Percentiles rank a stretch among this genome's conserved stretches.
Evolutionary conservation across 1,284 basidiomycete genomes (phyloP).

Genomic region (Ceratobasidium sp.): DNA sequence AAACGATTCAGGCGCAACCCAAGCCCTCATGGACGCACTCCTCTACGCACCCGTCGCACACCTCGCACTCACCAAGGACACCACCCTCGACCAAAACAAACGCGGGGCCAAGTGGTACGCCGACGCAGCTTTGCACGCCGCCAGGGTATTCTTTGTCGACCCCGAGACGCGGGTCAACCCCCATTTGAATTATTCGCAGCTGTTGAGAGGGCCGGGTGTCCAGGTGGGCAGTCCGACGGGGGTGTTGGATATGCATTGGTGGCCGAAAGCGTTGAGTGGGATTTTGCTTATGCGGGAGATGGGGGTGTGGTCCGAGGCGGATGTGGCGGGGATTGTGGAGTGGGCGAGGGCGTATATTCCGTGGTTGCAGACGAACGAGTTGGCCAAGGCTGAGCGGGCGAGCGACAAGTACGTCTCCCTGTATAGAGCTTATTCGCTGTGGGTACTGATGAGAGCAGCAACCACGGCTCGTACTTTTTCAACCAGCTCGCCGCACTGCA

Average conservation of each 20-base stretch:
- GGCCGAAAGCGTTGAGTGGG: conserved; percentile 44
- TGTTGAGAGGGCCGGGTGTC: conserved; percentile 47
- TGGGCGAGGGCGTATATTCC: conserved; percentile 45
- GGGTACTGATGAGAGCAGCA: conserved; percentile 36
- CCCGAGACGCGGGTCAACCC: conserved; percentile 48
- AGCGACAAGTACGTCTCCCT: conserved; percentile 41
- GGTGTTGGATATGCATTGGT: conserved; percentile 44
- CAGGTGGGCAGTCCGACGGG: conserved; percentile 42
- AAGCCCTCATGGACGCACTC: conserved; percentile 47
- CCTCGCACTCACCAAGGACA: conserved; percentile 42
- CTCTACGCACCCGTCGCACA: conserved; percentile 47
- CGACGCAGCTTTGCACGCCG: conserved; percentile 5
- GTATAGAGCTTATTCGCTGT: background rate
- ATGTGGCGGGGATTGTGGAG: conserved; percentile 33
- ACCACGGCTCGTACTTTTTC: conserved; percentile 48
- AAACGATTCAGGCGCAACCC: conserved; percentile 46
- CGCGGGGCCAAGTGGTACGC: conserved; percentile 16
- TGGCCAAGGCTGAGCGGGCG: conserved; percentile 44
- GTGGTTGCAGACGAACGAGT: conserved; percentile 44
- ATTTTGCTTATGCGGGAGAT: conserved; percentile 43
- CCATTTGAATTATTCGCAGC: conserved; percentile 49
- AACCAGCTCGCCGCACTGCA: conserved; percentile 59
- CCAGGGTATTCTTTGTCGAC: conserved; percentile 46
- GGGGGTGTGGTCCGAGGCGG: conserved; percentile 36
- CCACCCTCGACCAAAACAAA: conserved; percentile 39